Evolutionary conservation across 805 yeast genomes (phyloP), one percentile per base, ranked within the genome.

Genomic region (Danielozyma ontarioensis): DNA sequence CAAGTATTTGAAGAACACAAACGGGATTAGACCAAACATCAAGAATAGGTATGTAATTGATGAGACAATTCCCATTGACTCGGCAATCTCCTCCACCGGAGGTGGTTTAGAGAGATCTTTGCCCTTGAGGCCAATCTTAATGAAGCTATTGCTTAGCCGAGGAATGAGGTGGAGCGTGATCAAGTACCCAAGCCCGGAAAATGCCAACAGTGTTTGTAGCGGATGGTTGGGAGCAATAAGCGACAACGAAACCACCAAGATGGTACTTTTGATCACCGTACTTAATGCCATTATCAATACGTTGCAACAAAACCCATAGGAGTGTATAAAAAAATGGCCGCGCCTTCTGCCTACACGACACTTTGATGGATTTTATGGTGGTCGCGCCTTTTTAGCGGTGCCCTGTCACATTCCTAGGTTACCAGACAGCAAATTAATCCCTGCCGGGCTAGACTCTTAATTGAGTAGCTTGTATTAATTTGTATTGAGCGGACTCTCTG

Each of bases 11-110:
- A 78, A 80, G 53, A 90, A 90, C 53, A 88, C 62, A 51, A 87
- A 85, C 21, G 98, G 98, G 26, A 90, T 84, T 55, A 86, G 81
- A 42, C 83, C 70, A 48, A 87, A 74, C 85, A 93, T 81, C 27
- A 84, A 57, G 42, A 88, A 78, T 35, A 93, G 57, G 53, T 89
- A 88, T 0, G 88, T 79, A 3, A 83, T 69, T 0, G 96, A 93
- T 4, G 87, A 74, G 0, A 90, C 82, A 2, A 87, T 81, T n/a
- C 98, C 98, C 68, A 90, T 79, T 0, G 94, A 76, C 61, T 93
- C 98, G 1, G 98, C 93, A 7, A 87, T 70, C 25, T 53, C 57
- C 8, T 19, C 33, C 2, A 78, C 66, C 0, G 95, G 94, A 27
- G 58, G 67, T n/a, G 54, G 57, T 55, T 93, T 93, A 28, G 88